Evolutionary conservation across 306 rosid species (phyloP).

Genomic region (Vigna hirtella): DNA sequence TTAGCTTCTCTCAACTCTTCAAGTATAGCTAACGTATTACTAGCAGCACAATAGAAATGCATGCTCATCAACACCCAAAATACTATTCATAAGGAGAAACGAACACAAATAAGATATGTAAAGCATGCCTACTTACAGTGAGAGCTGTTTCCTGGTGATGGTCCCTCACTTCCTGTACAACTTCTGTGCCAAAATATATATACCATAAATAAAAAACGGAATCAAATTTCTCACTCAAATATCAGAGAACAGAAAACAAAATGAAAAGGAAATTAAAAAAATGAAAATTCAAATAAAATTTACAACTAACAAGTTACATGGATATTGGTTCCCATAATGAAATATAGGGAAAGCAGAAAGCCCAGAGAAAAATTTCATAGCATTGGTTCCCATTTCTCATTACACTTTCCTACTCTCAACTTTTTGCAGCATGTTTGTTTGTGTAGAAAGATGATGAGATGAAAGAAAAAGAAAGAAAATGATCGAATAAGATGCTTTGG

Average conservation of each 20-base stretch:
- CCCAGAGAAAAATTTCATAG: background rate
- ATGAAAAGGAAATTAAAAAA: background rate
- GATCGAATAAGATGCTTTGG: no score
- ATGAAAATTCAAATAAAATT: background rate
- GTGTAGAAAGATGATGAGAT: no score
- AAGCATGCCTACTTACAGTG: conserved; percentile 60
- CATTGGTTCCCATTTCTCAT: background rate
- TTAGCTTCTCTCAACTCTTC: no score
- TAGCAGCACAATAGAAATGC: background rate
- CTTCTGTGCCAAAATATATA: conserved; percentile 51
- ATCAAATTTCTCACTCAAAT: background rate
- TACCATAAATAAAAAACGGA: conserved; percentile 26
- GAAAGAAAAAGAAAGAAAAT: no score
- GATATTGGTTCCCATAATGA: no score
- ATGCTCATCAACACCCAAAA: background rate
- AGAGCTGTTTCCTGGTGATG: conserved; percentile 49
- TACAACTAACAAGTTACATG: background rate
- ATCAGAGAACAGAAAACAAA: background rate
- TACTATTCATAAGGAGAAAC: background rate
- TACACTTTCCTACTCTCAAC: conserved; percentile 5
- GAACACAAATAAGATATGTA: conserved; percentile 17
- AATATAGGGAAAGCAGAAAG: conserved; percentile 5
- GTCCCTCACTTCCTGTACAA: conserved; percentile 46
- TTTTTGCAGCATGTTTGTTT: background rate
- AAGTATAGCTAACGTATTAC: no score